Base-by-base conservation (phyloP, 208 protist species). In the Porcisia deanei region DNA sequence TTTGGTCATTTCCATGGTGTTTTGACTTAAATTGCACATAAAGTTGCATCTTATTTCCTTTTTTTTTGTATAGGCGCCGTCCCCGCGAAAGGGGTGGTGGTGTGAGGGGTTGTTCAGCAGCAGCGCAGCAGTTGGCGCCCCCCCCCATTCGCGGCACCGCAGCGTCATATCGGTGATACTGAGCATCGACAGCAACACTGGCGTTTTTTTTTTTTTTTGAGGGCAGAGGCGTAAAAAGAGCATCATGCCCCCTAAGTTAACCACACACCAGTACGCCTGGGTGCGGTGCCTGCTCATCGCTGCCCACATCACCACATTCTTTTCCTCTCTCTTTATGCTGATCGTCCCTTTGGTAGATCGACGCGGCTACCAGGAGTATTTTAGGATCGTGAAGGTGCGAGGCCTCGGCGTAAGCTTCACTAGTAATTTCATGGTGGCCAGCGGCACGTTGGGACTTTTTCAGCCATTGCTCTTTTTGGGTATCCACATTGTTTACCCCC, bases 401-500 rank as follows among this genome's bases (percentile, higher is more conserved):
- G 30, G 14, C 45, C 30, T 4, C 34, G 67, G 22, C 25, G 67
- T 72, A 18, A 25, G 12, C 18, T 20, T 18, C 18, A 18, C 67
- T 30, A 72, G 14, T 16, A 4, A 18, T 4, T n/a, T 59, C 52
- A 72, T 72, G 67, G 20, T 58, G 5, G 12, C 49, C 52, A 72
- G 67, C 67, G 67, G 49, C 16, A 18, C 52, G 25, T n/a, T 60
- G 25, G 67, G 52, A 2, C 45, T 72, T 20, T 5, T 72, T 12
- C 67, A 72, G 52, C 67, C 67, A 43, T 12, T 54, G 34, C 52
- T 72, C 7, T 72, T 72, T 25, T 72, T 72, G 30, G 0, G 43
- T 37, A 59, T 55, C 20, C 37, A 59, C n/a, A 20, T 72, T 3
- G 52, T 12, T 12, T 72, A 72, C 52, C 67, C 67, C n/a, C 34